Base-by-base conservation (phyloP, 306 rosid genomes). In the Medicago lupulina region DNA sequence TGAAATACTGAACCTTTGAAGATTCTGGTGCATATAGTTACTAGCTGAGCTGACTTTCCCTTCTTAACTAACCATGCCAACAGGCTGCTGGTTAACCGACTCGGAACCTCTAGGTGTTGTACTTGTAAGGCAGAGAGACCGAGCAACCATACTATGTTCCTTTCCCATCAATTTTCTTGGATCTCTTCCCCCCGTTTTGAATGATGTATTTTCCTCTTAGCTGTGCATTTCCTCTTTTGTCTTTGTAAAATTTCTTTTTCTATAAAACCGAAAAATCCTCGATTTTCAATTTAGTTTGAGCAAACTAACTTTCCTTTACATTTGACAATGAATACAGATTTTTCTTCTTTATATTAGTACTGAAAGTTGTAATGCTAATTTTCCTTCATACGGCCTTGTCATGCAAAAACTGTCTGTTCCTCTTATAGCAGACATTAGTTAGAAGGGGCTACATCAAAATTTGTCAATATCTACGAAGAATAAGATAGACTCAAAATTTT, bases 281-380 rank as follows among this genome's bases (percentile, higher is more conserved):
- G 19, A 2, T 43, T 76, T 73, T 70, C n/a, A 0, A 51, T 62
- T 83, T 36, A 46, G 76, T 25, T 80, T 50, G 64, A 71, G 55
- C 73, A 28, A 55, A 44, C 38, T 28, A 36, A 23, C 21, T 53
- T 80, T 69, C 46, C 40, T 51, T 60, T 73, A 9, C 51, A 16
- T 51, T 39, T 9, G 15, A 49, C 21, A 59, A 71, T 34, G 17
- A 71, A 36, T 44, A 53, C 3, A 0, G 5, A 17, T 10, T 65
- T 23, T 31, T 53, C 31, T 9, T 18, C 25, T 55, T 39, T 7
- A 12, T 23, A 25, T 75, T 36, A 23, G 25, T 23, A 19, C 17
- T 64, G 39, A 51, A 68, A 13, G 50, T 53, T 28, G 38, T 28
- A 25, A 28, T 59, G 11, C 65, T 25, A 59, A 28, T 25, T 59